These are phyloP conservation scores for Asparagopsis taxiformis DNA, from an alignment of 31 red algal genomes.

Conservation along the genomic window DNA sequence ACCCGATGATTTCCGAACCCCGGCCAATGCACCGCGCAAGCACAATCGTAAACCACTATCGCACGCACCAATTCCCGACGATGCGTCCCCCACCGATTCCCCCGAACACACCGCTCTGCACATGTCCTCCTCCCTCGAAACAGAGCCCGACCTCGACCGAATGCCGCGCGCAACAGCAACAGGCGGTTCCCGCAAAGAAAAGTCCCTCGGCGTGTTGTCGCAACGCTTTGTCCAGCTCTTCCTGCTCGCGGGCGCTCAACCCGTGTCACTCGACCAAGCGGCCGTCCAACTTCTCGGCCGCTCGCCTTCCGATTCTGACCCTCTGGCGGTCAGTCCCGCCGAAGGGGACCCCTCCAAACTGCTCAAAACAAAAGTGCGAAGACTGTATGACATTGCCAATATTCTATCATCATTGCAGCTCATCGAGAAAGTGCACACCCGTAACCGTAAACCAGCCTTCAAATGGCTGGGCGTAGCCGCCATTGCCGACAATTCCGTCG, in stretches of 20 bases:
- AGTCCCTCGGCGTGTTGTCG: constrained; percentile 81
- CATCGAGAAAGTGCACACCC: constrained; percentile 86
- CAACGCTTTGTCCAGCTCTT: constrained; percentile 94
- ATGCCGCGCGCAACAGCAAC: constrained; percentile 2
- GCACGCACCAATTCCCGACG: constrained; percentile 7
- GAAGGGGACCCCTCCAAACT: constrained; percentile 54
- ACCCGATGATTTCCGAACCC: constrained; percentile 61
- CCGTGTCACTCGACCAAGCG: constrained; percentile 70
- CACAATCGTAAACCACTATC: constrained; percentile 1
- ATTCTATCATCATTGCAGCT: constrained; percentile 80
- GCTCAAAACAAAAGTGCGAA: constrained; percentile 91
- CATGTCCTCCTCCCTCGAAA: constrained; percentile 48
- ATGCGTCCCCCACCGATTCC: constrained; percentile 12
- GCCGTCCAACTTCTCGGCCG: constrained; percentile 57
- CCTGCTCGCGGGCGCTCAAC: constrained; percentile 40
- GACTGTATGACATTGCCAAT: constrained; percentile 98
- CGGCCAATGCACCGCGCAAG: constrained; percentile 23
- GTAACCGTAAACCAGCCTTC: constrained; percentile 60
- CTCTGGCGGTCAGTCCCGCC: constrained; percentile 20
- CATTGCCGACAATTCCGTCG: too few species aligned
- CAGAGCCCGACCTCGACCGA: constrained; percentile 22
- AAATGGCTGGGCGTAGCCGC: constrained; percentile 68
- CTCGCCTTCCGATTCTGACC: constrained; percentile 39
- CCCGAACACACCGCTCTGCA: constrained; percentile 6
- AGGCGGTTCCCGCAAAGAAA: constrained; percentile 71